Conservation (phyloP, 208 protist genomes). For the Trypanosoma grayi region DNA sequence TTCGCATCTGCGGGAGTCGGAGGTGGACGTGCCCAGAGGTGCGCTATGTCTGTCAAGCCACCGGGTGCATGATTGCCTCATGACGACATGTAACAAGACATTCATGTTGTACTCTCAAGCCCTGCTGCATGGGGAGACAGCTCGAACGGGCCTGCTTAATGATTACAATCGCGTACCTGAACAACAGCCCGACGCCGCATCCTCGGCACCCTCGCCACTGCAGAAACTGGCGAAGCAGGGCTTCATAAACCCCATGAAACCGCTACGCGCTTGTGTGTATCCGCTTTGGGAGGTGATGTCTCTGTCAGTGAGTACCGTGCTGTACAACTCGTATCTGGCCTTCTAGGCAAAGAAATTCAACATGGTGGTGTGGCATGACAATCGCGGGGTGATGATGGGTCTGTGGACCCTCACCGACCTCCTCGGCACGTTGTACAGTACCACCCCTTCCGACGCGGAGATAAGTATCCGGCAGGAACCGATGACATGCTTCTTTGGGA, state of each 20-base stretch:
- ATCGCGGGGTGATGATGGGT: slow-evolving; percentile 45
- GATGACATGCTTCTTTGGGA: slow-evolving; percentile 39
- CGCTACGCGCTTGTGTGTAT: slow-evolving; percentile 63
- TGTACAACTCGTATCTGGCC: slow-evolving; percentile 66
- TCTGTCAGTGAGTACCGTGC: slow-evolving; percentile 41
- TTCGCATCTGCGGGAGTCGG: slow-evolving; percentile 45
- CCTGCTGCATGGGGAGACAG: slow-evolving; percentile 57
- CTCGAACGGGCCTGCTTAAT: slow-evolving; percentile 51
- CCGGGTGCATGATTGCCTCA: slow-evolving; percentile 52
- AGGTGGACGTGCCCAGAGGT: slow-evolving; percentile 71
- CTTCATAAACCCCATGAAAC: slow-evolving; percentile 44
- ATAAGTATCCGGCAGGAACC: slow-evolving; percentile 37
- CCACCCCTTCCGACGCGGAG: slow-evolving; percentile 16
- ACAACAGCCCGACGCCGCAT: slow-evolving; percentile 67
- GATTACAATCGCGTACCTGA: slow-evolving; percentile 82
- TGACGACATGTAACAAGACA: slow-evolving; percentile 43
- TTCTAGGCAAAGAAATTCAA: slow-evolving; percentile 53
- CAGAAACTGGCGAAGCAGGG: slow-evolving; percentile 78
- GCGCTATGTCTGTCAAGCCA: slow-evolving; percentile 72
- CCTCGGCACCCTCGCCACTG: slow-evolving; percentile 80
- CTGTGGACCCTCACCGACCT: slow-evolving; percentile 71
- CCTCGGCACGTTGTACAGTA: slow-evolving; percentile 47
- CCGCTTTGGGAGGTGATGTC: slow-evolving; percentile 62
- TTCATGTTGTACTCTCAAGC: slow-evolving; percentile 75
- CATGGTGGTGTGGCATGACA: slow-evolving; percentile 69